Evolutionary conservation across 2,329 filamentous ascomycete species (phyloP).

Genomic region (Beauveria varroae): DNA sequence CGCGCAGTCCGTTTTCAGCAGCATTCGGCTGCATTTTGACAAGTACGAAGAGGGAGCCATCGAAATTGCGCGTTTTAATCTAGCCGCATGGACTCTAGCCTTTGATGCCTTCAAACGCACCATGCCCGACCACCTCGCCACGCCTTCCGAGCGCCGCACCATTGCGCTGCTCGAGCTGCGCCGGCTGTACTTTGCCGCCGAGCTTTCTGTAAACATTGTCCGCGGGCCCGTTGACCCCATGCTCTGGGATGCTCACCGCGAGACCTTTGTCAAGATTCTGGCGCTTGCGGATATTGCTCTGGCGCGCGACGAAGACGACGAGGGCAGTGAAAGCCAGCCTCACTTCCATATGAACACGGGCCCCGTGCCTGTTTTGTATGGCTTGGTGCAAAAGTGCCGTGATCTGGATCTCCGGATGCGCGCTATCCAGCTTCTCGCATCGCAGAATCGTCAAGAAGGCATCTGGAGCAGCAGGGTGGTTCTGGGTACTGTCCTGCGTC

Average conservation of each 20-base stretch:
- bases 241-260: conserved; percentile 8
- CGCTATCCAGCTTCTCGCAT: not conserved
- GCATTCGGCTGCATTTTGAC: conserved; percentile 11
- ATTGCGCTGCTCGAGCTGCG: conserved; percentile 8
- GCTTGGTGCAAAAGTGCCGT: conserved; percentile 6
- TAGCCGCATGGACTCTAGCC: conserved; percentile 6
- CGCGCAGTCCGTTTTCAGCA: conserved; percentile 6
- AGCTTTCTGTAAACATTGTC: conserved; percentile 4
- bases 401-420: conserved; percentile 1
- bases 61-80: not conserved
- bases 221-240: conserved; percentile 1
- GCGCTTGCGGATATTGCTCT: conserved; percentile 6
- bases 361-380: conserved; percentile 2
- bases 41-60: conserved; percentile 2
- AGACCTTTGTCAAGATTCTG: conserved; percentile 6
- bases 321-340: not conserved
- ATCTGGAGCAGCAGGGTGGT: conserved; percentile 9
- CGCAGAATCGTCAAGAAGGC: conserved; percentile 6
- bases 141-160: conserved; percentile 1
- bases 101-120: not conserved
- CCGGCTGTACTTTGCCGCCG: conserved; percentile 2
- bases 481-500: not conserved
- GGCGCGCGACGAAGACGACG: not conserved
- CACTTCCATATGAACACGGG: conserved; percentile 11
- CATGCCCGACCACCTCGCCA: not conserved